Evolutionary conservation across 768 basidiomycete species (phyloP), one percentile per base, ranked within the genome.

Genomic region (Kwoniella mangroviensis): DNA sequence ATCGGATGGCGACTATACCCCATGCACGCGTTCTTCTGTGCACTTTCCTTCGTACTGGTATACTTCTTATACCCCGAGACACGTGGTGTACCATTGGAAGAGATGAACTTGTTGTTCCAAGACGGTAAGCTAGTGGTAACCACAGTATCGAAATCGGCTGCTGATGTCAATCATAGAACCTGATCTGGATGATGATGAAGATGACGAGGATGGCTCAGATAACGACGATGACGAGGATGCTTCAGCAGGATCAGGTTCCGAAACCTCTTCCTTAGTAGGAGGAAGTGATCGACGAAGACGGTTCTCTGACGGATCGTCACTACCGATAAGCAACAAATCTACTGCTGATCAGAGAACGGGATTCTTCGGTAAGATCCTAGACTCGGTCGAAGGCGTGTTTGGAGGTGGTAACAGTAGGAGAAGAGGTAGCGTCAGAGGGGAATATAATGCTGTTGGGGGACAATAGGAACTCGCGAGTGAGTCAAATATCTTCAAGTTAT

Each of bases 1-100:
- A 96, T 98, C 74, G 87, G 87, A 52, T 98, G 95, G 94, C 87
- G 92, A 57, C 82, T 98, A 65, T 97, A 98, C 84, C 92, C 93
- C 0, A 95, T 98, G 93, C 94, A 96, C 75, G 93, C 90, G 0
- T 93, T 93, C 84, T 94, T 93, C 83, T 94, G 93, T 80, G 88
- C 88, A 10, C 90, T 91, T 77, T 92, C 92, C 78, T 92, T 95
- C 80, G 85, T 96, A 57, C 85, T 94, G 54, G 81, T 81, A 1
- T 82, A 79, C 67, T 81, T 81, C 68, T 60, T 83, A 26, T 83
- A 80, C 56, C 80, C 80, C n/a, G 82, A 83, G 56, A 83, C 82
- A 2, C 66, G 78, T 34, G 80, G 80, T 45, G 80, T 83, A 13
- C 71, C 73, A 4, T 55, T 79, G 43, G 78, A 83, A 64, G 79